Conservation (phyloP, 768 basidiomycete species). For the Tulasnella calospora region DNA sequence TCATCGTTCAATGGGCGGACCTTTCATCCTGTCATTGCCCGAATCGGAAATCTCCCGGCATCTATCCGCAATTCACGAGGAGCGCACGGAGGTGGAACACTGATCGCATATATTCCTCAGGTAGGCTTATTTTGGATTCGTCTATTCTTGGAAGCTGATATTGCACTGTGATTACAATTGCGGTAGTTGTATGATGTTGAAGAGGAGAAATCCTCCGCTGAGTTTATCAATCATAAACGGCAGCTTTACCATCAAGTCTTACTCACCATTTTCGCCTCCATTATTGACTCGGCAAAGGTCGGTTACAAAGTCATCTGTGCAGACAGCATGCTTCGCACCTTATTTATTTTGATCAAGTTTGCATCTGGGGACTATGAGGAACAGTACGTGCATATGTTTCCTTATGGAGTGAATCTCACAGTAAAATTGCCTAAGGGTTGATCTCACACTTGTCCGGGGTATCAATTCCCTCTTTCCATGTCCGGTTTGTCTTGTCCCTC, state of each 20-base stretch:
- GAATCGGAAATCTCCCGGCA: background rate
- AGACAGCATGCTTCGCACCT: background rate
- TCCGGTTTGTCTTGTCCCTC: background rate
- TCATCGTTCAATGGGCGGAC: background rate
- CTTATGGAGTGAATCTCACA: background rate
- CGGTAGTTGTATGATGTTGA: background rate
- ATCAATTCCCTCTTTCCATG: background rate
- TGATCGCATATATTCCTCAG: constrained; percentile 6
- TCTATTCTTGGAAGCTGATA: background rate
- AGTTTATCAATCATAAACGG: background rate
- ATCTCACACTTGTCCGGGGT: background rate
- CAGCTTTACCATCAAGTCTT: background rate
- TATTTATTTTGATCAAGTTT: background rate
- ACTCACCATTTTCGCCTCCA: background rate
- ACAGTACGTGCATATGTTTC: background rate
- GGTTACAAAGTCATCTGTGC: background rate
- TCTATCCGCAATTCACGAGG: background rate
- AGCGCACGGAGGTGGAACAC: background rate
- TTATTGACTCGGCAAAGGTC: background rate
- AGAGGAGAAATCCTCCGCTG: background rate
- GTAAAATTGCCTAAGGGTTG: background rate
- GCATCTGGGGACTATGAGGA: constrained; percentile 4
- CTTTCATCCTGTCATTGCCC: background rate
- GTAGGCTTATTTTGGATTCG: background rate
- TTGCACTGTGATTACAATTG: background rate